Conservation (phyloP, 2,329 filamentous ascomycete genomes). For the Claviceps paspali region DNA sequence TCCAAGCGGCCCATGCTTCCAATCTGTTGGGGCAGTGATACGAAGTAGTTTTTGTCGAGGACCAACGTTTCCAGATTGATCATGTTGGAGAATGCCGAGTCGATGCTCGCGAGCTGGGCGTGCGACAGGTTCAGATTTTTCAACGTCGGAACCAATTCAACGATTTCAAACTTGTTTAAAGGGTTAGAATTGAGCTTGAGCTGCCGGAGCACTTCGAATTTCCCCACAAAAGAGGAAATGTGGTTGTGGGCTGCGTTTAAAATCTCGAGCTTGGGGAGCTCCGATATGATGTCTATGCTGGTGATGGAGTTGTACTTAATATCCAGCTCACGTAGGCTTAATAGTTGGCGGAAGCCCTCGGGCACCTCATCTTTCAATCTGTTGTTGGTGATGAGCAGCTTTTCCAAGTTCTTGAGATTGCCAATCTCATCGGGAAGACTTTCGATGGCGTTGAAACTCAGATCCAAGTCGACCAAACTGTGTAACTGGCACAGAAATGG, state of each 20-base stretch:
- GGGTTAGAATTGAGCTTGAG: conserved; percentile 90
- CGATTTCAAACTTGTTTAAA: conserved; percentile 82
- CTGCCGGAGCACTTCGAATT: conserved; percentile 71
- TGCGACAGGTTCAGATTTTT: conserved; percentile 81
- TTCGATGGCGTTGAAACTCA: conserved; percentile 89
- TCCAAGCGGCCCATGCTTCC: conserved; percentile 72
- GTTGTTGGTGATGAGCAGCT: conserved; percentile 93
- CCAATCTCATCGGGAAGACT: conserved; percentile 66
- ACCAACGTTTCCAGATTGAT: conserved; percentile 75
- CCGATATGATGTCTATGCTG: conserved; percentile 74
- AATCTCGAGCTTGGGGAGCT: conserved; percentile 74
- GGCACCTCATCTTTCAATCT: conserved; percentile 64
- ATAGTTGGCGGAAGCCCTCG: conserved; percentile 53
- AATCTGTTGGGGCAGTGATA: conserved; percentile 72
- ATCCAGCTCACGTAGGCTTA: conserved; percentile 77
- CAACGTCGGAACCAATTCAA: conserved; percentile 59
- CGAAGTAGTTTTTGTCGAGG: conserved; percentile 90
- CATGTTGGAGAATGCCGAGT: conserved; percentile 77
- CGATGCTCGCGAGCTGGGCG: conserved; percentile 79
- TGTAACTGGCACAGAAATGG: conserved; percentile 69
- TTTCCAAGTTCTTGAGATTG: conserved; percentile 63
- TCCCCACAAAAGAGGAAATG: conserved; percentile 77
- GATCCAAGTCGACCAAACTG: conserved; percentile 78
- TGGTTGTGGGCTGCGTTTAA: conserved; percentile 84
- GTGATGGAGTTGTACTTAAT: conserved; percentile 84